Base-by-base conservation (phyloP, 2,329 filamentous ascomycete genomes). In the Diplocarpon mali region DNA sequence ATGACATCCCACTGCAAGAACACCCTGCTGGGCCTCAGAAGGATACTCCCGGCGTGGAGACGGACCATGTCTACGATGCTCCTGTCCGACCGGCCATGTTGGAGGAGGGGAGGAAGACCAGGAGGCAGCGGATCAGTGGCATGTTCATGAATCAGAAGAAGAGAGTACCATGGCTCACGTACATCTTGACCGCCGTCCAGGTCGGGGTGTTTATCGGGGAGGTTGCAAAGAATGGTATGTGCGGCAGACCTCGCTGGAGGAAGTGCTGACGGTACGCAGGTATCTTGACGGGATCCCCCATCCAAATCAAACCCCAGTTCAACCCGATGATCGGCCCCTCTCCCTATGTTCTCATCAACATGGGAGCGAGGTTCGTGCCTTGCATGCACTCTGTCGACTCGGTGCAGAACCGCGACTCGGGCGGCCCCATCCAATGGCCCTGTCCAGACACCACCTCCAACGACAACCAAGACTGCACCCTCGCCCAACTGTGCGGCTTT, bases 261-360 rank as follows among this genome's bases (percentile, higher is more conserved):
- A 48, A 42, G 37, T 44, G 40, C 47, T 56, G 45, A 53, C 38
- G 30, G 13, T 40, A 17, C 8, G 11, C 51, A 88, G 84, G 73
- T 42, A 72, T 83, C 54, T 67, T 89, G 27, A 95, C 90, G 1
- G 84, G 84, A 43, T 82, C 83, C 0, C 60, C 60, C 2, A 63
- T 62, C 44, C 54, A 58, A 53, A 60, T 61, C 16, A 76, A 90
- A 45, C 92, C 92, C 1, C 74, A 73, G 13, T 94, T 98, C 69
- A 98, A 96, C 66, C 84, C 85, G 47, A 95, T 98, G 87, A 95
- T 98, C 59, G 92, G 92, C 0, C 92, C 92, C 1, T 95, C 89
- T 5, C 76, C 81, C 1, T 86, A 87, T 55, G 78, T 96, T 17
- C 77, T 94, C 57, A 95, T 96, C 69, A 94, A 94, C 64, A 95